Percentiles rank a stretch among this genome's conserved stretches.
Evolutionary conservation across 768 basidiomycete genomes (phyloP).

Genomic region (Mycena galopus): DNA sequence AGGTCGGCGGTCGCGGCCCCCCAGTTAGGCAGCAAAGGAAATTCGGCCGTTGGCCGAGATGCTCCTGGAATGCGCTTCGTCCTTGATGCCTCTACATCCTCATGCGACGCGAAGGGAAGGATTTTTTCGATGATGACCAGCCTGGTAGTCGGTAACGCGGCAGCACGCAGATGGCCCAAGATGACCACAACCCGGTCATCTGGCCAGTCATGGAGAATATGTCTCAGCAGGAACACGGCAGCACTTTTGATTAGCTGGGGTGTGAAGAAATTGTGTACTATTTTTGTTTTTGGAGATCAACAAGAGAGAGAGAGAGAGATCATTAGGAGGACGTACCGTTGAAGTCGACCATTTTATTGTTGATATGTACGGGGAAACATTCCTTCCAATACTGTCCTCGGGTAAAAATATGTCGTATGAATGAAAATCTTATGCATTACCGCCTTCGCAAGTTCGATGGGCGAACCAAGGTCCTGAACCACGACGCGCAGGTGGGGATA

Average conservation of each 20-base stretch:
- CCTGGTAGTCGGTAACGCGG: neutral
- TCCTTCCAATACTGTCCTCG: constrained; percentile 4
- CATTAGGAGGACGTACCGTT: constrained; percentile 11
- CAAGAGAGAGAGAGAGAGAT: neutral
- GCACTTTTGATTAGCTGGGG: neutral
- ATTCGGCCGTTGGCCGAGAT: neutral
- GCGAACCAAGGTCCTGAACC: constrained; percentile 36
- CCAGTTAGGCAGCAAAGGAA: neutral
- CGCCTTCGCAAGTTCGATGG: constrained; percentile 23
- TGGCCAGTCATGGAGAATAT: neutral
- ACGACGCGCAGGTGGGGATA: constrained; percentile 29
- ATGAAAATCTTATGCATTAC: neutral
- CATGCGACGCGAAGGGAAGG: neutral
- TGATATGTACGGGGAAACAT: constrained; percentile 7
- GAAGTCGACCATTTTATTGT: constrained; percentile 16
- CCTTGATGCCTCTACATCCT: neutral
- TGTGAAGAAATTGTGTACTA: constrained; percentile 42
- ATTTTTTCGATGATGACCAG: neutral
- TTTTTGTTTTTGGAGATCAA: neutral
- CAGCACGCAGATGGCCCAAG: neutral
- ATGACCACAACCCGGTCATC: neutral
- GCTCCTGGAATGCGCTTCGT: neutral
- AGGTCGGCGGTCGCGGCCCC: neutral
- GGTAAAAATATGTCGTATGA: neutral
- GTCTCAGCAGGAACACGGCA: neutral